Base-by-base conservation (phyloP, 345 rosid species). In the Ceriops decandra region DNA sequence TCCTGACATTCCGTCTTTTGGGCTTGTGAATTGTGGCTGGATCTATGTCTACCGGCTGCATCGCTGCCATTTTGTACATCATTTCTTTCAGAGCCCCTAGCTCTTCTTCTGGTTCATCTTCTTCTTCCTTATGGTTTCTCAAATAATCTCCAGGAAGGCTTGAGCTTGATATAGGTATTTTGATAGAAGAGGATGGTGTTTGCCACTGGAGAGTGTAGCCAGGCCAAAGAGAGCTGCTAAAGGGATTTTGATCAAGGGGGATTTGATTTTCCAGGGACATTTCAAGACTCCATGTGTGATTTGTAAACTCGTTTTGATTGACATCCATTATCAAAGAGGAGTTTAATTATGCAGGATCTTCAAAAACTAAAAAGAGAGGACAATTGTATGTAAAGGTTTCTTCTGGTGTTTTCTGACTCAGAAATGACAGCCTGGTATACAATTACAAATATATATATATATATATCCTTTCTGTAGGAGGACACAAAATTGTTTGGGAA, bases 21-120 rank as follows among this genome's bases (percentile, higher is more conserved):
- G 99, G 99, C 75, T 83, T 95, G 17, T 77, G 83, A 62, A 92
- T 76, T 2, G 90, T 87, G 26, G 85, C 82, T 0, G 97, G 99
- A 65, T 95, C 99, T 57, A 95, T 87, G 77, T 92, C 97, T 0
- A 95, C 95, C 0, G 99, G 95, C 67, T 92, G 99, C 98, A 95
- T 90, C 73, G 85, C 90, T 0, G 99, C 97, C 8, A 95, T 90
- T 74, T 82, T 90, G 85, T 87, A 95, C 98, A 92, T 84, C 99
- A 92, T 92, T 77, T 95, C 99, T 69, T 92, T 95, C 96, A 86
- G 83, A 68, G 98, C 90, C 57, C 93, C 85, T 0, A 95, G 84
- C 76, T 95, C 93, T 46, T 95, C 99, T 24, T 87, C 82, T 0
- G 81, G 83, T 47, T 88, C 96, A 1, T 88, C 91, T 7, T 80